phyloP scores from a whole-genome alignment of 2,329 filamentous ascomycete species.

The Penicillium sclerotigenum region DNA sequence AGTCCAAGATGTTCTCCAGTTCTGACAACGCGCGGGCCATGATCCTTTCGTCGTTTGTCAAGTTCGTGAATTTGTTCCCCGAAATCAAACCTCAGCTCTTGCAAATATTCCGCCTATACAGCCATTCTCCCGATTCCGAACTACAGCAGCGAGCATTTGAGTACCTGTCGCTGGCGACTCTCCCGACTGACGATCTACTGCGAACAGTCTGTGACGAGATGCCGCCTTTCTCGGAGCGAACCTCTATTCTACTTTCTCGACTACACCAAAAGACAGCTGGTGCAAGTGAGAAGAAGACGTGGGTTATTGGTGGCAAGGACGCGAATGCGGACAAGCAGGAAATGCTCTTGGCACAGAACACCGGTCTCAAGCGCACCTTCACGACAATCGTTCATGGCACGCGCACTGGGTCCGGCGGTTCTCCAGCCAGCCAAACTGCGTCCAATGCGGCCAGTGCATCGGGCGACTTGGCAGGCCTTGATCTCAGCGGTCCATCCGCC shows the following conservation, averaged over 20 bases:
- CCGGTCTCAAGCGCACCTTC: conserved; percentile 82
- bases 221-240: conserved; percentile 93
- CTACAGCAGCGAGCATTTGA: conserved; percentile 95
- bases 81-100: conserved; percentile 96
- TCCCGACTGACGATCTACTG: conserved; percentile 85
- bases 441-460: conserved; percentile 46
- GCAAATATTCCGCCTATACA: conserved; percentile 86
- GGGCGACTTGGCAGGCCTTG: conserved; percentile 75
- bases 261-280: conserved; percentile 92
- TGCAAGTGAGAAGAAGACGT: conserved; percentile 91
- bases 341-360: conserved; percentile 74
- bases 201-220: conserved; percentile 97
- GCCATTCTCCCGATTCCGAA: conserved; percentile 90
- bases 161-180: conserved; percentile 79
- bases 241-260: conserved; percentile 85
- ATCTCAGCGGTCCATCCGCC: conserved; percentile 64
- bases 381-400: conserved; percentile 53
- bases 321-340: conserved; percentile 80
- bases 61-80: conserved; percentile 96
- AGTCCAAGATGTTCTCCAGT: conserved; percentile 82
- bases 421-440: conserved; percentile 41
- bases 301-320: conserved; percentile 96
- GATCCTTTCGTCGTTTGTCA: conserved; percentile 92
- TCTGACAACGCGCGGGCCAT: conserved; percentile 89
- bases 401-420: conserved; percentile 34